Evolutionary conservation across 169 alveolate genomes (phyloP).

Genomic region (Plasmodium vivax): DNA sequence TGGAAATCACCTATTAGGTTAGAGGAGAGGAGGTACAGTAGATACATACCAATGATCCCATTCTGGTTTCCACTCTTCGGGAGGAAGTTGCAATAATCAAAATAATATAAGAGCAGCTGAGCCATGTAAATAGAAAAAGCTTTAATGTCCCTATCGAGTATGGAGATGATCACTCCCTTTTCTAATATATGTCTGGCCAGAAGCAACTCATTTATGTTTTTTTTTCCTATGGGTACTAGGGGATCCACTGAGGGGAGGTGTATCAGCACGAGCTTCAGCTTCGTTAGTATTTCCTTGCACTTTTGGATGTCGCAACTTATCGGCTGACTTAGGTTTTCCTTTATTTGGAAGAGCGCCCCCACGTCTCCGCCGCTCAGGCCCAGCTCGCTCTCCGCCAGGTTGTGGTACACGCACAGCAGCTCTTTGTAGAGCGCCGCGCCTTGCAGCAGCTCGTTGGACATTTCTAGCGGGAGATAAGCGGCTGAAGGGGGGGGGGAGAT

Average conservation of each 20-base stretch:
- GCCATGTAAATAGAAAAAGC: constrained; percentile 60
- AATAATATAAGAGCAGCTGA: constrained; percentile 32
- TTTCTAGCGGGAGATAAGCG: not conserved
- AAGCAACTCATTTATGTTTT: constrained; percentile 33
- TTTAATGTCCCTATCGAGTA: constrained; percentile 34
- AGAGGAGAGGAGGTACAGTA: constrained; percentile 79
- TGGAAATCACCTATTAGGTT: constrained; percentile 84
- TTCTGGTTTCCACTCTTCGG: constrained; percentile 74
- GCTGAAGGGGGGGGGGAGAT: not conserved
- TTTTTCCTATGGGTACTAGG: constrained; percentile 30
- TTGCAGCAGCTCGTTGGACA: constrained; percentile 21
- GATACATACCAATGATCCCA: constrained; percentile 77
- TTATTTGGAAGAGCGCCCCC: not conserved
- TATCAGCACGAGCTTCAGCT: constrained; percentile 19
- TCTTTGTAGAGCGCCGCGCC: constrained; percentile 27
- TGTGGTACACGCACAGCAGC: constrained; percentile 19
- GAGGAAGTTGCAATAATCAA: constrained; percentile 11
- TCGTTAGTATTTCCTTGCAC: constrained; percentile 29
- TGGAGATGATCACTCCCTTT: constrained; percentile 56
- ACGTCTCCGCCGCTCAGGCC: constrained; percentile 3
- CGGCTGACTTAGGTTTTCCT: constrained; percentile 30
- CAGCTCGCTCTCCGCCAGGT: constrained; percentile 1
- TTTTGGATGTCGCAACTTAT: constrained; percentile 1
- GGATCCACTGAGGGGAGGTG: constrained; percentile 58
- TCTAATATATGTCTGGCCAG: constrained; percentile 54